Base-by-base conservation (phyloP, 1,284 basidiomycete species). In the Cryptococcus sp. region DNA sequence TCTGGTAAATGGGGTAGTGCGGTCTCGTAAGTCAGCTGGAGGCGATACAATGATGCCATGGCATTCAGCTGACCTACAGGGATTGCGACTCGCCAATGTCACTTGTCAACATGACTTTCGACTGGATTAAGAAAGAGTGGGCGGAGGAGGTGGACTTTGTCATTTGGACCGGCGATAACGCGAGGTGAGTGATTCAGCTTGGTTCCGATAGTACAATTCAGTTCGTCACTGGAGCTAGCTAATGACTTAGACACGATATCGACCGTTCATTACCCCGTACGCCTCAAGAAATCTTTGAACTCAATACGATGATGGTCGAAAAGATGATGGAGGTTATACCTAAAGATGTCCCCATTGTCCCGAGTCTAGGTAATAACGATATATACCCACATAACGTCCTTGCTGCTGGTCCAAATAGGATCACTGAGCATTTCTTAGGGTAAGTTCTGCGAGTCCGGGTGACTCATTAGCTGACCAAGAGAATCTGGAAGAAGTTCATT, bases 101-200 rank as follows among this genome's bases (percentile, higher is more conserved):
- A 4, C 80, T 96, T 7, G 84, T 88, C 44, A 87, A 92, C 69
- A 79, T 83, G 42, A 90, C 90, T 2, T 80, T 97, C 46, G 84
- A 89, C 55, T 91, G 82, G 79, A 72, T 94, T 53, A 83, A 85
- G 52, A 79, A 84, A 64, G 81, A 90, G 62, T 91, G 88, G 88
- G 80, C 83, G 45, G 78, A 82, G 55, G 85, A 89, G 63, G 81
- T 97, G 43, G 92, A 97, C 72, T 97, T 96, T 72, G 87, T 93
- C 22, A 79, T 93, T 41, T 91, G 88, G 89, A 94, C 91, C 5
- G 91, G 91, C 37, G 91, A 96, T 74, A 91, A 85, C 74, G 91
- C 89, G 32, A 83, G 88, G 88, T 88, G 63, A 60, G 73, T 49
- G 10, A 16, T 18, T 13, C 19, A 50, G 28, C 47, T n/a, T 9